Percentiles rank a stretch among this genome's conserved stretches.
These are phyloP conservation scores for Carex sylvatica DNA, from an alignment of 202 grass and related monocot genomes.

Conservation along the genomic window DNA sequence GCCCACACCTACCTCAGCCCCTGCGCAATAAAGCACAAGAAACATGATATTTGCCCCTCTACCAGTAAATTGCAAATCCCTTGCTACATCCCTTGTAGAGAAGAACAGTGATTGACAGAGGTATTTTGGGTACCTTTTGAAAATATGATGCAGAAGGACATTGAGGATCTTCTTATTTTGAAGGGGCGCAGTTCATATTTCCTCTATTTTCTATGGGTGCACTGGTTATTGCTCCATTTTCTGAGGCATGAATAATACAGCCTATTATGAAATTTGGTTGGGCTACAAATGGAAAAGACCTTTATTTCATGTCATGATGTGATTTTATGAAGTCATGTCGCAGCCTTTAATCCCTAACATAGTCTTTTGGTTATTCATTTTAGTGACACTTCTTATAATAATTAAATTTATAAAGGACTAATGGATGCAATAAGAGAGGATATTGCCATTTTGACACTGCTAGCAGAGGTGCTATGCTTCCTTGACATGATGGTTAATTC, in stretches of 20 bases:
- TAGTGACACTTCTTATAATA: background rate
- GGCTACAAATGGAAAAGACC: background rate
- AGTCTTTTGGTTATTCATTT: background rate
- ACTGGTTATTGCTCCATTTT: background rate
- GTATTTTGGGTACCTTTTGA: background rate
- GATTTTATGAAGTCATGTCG: background rate
- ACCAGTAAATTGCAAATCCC: no score
- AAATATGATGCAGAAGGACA: background rate
- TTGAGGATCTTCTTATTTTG: background rate
- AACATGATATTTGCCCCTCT: background rate
- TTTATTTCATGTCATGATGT: background rate
- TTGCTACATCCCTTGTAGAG: no score
- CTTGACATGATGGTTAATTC: constrained; percentile 98
- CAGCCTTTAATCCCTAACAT: background rate
- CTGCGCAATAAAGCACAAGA: background rate
- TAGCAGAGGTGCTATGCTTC: constrained; percentile 82
- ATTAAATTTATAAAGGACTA: constrained; percentile 45
- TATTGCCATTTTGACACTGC: constrained; percentile 65
- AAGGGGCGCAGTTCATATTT: background rate
- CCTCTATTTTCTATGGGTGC: background rate
- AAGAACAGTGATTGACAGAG: no score
- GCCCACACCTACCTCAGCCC: background rate
- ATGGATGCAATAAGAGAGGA: constrained; percentile 78
- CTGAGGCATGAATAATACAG: background rate
- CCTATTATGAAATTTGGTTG: background rate